Percentiles rank a stretch among this genome's conserved stretches.
phyloP scores from a whole-genome alignment of 495 filamentous ascomycete genomes.

The Clavariopsis aquatica region DNA sequence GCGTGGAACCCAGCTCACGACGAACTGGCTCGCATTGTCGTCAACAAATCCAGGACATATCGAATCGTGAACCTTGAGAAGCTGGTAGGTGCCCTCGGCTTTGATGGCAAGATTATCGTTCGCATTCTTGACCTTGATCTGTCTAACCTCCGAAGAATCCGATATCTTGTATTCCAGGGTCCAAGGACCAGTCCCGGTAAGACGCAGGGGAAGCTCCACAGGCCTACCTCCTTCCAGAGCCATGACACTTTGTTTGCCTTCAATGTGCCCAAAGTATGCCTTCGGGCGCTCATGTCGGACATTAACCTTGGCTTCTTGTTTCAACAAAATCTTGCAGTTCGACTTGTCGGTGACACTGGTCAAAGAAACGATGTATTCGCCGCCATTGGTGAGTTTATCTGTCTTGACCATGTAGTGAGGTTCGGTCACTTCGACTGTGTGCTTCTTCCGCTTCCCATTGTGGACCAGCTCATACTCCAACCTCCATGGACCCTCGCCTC shows the following conservation, averaged over 20 bases:
- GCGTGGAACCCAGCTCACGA: conserved; percentile 78
- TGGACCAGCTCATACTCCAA: conserved; percentile 94
- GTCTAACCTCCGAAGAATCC: conserved; percentile 22
- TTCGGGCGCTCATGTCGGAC: conserved; percentile 85
- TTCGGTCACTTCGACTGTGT: conserved; percentile 62
- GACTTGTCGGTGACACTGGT: conserved; percentile 82
- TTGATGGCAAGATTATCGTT: conserved; percentile 72
- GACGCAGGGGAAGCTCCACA: conserved; percentile 73
- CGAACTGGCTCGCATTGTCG: conserved; percentile 67
- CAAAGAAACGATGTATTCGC: conserved; percentile 82
- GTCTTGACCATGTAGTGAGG: conserved; percentile 70
- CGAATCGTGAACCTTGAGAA: conserved; percentile 71
- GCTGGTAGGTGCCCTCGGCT: conserved; percentile 71
- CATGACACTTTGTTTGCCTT: conserved; percentile 68
- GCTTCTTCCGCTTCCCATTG: conserved; percentile 74
- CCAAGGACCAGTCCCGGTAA: conserved; percentile 84
- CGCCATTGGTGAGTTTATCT: conserved; percentile 69
- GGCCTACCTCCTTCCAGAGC: conserved; percentile 69
- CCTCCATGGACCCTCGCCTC: conserved; percentile 82
- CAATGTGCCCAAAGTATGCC: conserved; percentile 77
- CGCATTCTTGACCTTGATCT: conserved; percentile 52
- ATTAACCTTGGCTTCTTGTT: conserved; percentile 76
- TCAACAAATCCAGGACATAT: conserved; percentile 81
- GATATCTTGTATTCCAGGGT: conserved; percentile 60
- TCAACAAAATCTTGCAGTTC: conserved; percentile 79